Conservation (phyloP, 805 yeast species). For the Alloascoidea hylecoeti region DNA sequence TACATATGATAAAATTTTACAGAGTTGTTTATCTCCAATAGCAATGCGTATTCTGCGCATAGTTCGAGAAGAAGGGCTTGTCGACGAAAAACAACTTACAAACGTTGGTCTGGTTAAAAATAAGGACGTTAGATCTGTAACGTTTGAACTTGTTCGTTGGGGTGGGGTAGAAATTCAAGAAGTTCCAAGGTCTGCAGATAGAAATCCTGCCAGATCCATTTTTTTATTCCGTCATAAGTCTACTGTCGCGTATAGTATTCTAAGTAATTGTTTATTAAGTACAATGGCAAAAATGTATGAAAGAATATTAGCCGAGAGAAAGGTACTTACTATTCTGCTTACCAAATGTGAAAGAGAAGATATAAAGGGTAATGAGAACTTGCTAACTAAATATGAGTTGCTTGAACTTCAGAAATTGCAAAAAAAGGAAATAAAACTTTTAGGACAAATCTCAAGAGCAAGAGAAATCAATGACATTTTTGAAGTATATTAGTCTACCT, state of each 20-base stretch:
- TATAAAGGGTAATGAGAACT: slow-evolving; percentile 72
- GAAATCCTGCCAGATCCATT: slow-evolving; percentile 82
- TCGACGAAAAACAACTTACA: slow-evolving; percentile 76
- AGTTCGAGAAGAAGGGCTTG: slow-evolving; percentile 50
- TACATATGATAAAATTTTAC: slow-evolving; percentile 41
- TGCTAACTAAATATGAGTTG: slow-evolving; percentile 62
- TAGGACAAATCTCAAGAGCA: slow-evolving; percentile 13
- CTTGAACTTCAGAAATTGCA: slow-evolving; percentile 46
- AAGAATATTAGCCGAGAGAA: slow-evolving; percentile 24
- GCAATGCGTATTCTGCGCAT: slow-evolving; percentile 69
- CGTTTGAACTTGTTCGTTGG: slow-evolving; percentile 49
- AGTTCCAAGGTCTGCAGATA: slow-evolving; percentile 80
- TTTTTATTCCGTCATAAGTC: slow-evolving; percentile 66
- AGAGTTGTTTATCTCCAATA: slow-evolving; percentile 47
- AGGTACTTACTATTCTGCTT: slow-evolving; percentile 49
- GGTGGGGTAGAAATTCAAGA: slow-evolving; percentile 84
- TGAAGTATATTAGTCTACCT: too few species aligned
- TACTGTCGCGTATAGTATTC: slow-evolving; percentile 29
- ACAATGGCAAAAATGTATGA: slow-evolving; percentile 28
- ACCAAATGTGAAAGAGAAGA: slow-evolving; percentile 83
- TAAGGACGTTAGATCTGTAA: slow-evolving; percentile 56
- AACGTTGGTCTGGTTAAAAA: slow-evolving; percentile 68
- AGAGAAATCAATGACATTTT: background rate
- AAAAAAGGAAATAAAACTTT: slow-evolving; percentile 16
- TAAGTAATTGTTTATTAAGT: slow-evolving; percentile 32